Base-by-base conservation (phyloP, 331 rosid genomes). In the Saraca asoca region DNA sequence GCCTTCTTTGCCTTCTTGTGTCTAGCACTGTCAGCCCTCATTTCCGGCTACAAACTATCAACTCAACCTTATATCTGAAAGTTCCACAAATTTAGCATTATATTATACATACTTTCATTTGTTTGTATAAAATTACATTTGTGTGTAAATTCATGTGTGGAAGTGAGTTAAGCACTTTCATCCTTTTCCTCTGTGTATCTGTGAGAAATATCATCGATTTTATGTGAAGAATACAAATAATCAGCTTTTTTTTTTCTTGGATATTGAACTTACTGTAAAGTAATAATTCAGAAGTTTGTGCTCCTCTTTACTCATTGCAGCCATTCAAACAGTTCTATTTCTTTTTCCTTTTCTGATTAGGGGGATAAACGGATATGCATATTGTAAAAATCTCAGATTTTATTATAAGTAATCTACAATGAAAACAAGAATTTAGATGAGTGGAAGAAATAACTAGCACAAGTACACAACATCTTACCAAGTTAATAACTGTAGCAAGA, bases 11-110 rank as follows among this genome's bases (percentile, higher is more conserved):
- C 99, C 33, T 94, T 94, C 82, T 58, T 85, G 8, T 58, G 78
- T 9, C 69, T 80, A 9, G 96, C 92, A 8, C 42, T 63, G 8
- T 86, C 92, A 0, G 80, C 96, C 1, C 29, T 76, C 64, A 70
- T 90, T 58, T 83, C 97, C 0, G 91, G 92, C 56, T 82, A 76
- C 79, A 88, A 80, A 29, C 71, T 90, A 54, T 85, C 95, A 6
- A 75, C 80, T 52, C 91, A 76, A 19, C 62, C 95, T 58, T 78
- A 79, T 24, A 64, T 90, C 14, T 89, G 68, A 89, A 44, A 42
- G 19, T 7, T 39, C 24, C 38, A 15, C 44, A 48, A 17, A 37
- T 15, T 11, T 18, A 60, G 19, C 43, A 34, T 41, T 8, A 4
- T 18, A 5, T 44, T 24, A 58, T 58, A 39, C 78, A 64, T 31